Percentiles rank a stretch among this genome's conserved stretches.
These are phyloP conservation scores for Cyclotella atomus DNA, from an alignment of 108 stramenopile genomes.

Conservation along the genomic window DNA sequence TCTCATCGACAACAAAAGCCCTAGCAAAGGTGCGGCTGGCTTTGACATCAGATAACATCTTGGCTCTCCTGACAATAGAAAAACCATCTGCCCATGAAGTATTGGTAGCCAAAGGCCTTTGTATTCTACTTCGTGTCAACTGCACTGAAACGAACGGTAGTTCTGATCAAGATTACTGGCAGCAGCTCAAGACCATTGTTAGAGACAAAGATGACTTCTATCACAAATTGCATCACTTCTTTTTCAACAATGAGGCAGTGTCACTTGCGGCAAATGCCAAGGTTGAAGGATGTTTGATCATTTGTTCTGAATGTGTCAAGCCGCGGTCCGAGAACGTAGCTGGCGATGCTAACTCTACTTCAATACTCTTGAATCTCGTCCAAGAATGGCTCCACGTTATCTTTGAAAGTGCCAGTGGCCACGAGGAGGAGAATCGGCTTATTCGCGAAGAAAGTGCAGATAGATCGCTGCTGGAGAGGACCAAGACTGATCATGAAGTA, in stretches of 20 bases:
- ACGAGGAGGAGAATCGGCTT: slow-evolving; percentile 9
- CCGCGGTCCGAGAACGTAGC: not conserved
- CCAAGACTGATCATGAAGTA: slow-evolving; percentile 16
- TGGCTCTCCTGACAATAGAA: not conserved
- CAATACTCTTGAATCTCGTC: slow-evolving; percentile 14
- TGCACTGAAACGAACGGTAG: not conserved
- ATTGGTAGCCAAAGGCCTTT: slow-evolving; percentile 28
- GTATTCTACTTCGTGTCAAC: slow-evolving; percentile 9
- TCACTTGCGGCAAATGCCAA: slow-evolving; percentile 20
- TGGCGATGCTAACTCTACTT: not conserved
- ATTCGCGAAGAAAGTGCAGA: slow-evolving; percentile 19
- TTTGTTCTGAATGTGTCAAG: slow-evolving; percentile 8
- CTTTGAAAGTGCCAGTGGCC: not conserved
- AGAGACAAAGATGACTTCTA: slow-evolving; percentile 7
- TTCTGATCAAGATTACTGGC: slow-evolving; percentile 8
- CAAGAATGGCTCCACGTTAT: slow-evolving; percentile 11
- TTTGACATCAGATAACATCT: slow-evolving; percentile 13
- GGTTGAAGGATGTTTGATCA: slow-evolving; percentile 20
- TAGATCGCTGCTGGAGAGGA: slow-evolving; percentile 16
- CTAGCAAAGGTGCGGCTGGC: slow-evolving; percentile 11
- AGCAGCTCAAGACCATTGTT: slow-evolving; percentile 5
- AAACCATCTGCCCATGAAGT: slow-evolving; percentile 10
- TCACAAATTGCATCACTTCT: slow-evolving; percentile 29
- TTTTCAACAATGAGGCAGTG: slow-evolving; percentile 11
- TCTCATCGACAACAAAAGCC: slow-evolving; percentile 6